Evolutionary conservation across 169 alveolate genomes (phyloP).

Genomic region (Plasmodium coatneyi): DNA sequence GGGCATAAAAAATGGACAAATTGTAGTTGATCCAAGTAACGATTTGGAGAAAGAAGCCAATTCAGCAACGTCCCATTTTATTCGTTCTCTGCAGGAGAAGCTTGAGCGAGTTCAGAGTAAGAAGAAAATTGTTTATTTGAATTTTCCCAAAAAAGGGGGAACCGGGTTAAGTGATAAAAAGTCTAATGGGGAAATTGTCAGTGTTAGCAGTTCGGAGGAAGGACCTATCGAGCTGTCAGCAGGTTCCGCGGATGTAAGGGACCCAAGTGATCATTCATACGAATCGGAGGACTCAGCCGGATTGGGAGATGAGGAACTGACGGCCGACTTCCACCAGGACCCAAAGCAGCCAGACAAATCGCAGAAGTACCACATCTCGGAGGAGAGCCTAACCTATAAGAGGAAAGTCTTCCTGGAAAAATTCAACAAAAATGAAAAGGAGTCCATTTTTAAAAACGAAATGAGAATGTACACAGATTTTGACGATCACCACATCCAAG

Average conservation of each 20-base stretch:
- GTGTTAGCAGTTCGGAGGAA: neutral
- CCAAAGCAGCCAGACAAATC: neutral
- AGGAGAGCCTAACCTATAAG: conserved; percentile 38
- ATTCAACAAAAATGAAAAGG: conserved; percentile 33
- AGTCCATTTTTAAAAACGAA: conserved; percentile 34
- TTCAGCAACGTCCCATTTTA: conserved; percentile 5
- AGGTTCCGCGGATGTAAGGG: neutral
- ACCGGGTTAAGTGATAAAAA: neutral
- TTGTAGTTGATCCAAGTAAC: conserved; percentile 2
- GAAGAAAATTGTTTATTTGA: conserved; percentile 42
- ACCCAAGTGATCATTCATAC: neutral
- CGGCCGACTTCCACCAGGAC: neutral
- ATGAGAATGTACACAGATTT: conserved; percentile 60
- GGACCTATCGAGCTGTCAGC: neutral
- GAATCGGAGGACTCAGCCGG: neutral
- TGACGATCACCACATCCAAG: conserved; percentile 41
- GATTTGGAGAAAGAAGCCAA: neutral
- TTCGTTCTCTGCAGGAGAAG: conserved; percentile 36
- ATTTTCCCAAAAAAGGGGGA: neutral
- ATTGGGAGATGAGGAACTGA: neutral
- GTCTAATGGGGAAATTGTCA: neutral
- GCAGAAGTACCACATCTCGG: neutral
- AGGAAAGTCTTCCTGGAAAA: conserved; percentile 54
- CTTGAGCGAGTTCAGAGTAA: conserved; percentile 41
- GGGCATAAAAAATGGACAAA: conserved; percentile 38